phyloP scores from a whole-genome alignment of 805 yeast species.

The Lipomyces starkeyi region DNA sequence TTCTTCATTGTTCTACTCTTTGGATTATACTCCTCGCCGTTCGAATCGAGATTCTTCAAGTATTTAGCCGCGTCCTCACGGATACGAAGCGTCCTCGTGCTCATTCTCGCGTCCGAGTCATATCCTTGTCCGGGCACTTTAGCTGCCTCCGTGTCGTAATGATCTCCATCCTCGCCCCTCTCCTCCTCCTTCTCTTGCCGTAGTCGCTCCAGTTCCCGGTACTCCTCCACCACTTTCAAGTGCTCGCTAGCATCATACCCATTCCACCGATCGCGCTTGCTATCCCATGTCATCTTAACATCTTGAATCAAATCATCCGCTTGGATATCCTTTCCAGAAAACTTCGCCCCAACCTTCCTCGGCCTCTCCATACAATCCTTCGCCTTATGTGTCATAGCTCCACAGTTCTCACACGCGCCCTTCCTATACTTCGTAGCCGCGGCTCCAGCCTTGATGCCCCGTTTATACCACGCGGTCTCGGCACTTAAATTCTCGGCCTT shows the following conservation, averaged over 20 bases:
- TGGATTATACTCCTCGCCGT: constrained; percentile 56
- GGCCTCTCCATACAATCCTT: constrained; percentile 68
- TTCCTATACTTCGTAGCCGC: constrained; percentile 47
- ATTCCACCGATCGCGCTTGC: constrained; percentile 80
- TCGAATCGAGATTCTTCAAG: constrained; percentile 56
- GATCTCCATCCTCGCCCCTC: constrained; percentile 43
- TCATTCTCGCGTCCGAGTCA: constrained; percentile 44
- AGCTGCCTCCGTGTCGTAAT: constrained; percentile 47
- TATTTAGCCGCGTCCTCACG: constrained; percentile 80
- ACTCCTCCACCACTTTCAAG: constrained; percentile 54
- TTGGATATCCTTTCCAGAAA: constrained; percentile 43
- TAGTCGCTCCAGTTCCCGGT: constrained; percentile 51
- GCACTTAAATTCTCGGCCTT: constrained; percentile 28
- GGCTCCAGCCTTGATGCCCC: constrained; percentile 44
- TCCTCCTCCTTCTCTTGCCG: constrained; percentile 37
- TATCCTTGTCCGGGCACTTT: constrained; percentile 38
- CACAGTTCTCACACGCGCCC: constrained; percentile 64
- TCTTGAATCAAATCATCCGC: constrained; percentile 42
- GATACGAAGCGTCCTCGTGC: constrained; percentile 59
- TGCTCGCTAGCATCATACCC: constrained; percentile 74
- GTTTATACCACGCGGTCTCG: constrained; percentile 43
- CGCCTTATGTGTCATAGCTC: constrained; percentile 56
- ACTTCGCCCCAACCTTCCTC: constrained; percentile 50
- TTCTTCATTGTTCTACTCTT: constrained; percentile 44
- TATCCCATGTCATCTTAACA: constrained; percentile 59